A percentile compares a stretch with the other conserved stretches of the same genome.
These are phyloP conservation scores for Lepiota venenata DNA, from an alignment of 768 basidiomycete genomes.

Conservation along the genomic window DNA sequence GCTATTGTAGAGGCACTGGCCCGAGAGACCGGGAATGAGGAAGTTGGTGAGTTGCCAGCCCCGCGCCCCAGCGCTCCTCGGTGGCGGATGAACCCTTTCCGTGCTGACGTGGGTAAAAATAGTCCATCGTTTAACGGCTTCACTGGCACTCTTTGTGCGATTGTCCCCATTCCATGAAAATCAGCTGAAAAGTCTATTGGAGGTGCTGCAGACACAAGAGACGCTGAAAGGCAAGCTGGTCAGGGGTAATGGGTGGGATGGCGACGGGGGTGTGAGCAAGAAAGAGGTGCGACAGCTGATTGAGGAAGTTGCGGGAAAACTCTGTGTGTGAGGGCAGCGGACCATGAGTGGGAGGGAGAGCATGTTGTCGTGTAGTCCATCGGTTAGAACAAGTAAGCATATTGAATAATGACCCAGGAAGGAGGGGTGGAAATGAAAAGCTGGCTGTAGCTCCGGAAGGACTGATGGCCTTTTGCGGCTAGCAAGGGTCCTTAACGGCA, in stretches of 20 bases:
- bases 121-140: slow-evolving; percentile 84
- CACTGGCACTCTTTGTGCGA: slow-evolving; percentile 72
- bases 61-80: slow-evolving; percentile 1
- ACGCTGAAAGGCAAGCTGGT: slow-evolving; percentile 57
- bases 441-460: slow-evolving; percentile 3
- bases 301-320: slow-evolving; percentile 53
- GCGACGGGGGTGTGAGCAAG: slow-evolving; percentile 51
- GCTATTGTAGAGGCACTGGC: slow-evolving; percentile 80
- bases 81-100: neutral
- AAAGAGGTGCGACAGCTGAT: slow-evolving; percentile 65
- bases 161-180: slow-evolving; percentile 66
- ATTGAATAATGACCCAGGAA: no score
- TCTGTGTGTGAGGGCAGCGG: slow-evolving; percentile 31
- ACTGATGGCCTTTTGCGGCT: neutral
- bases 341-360: neutral
- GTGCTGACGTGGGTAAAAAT: neutral
- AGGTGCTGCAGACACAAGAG: slow-evolving; percentile 62
- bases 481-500: neutral
- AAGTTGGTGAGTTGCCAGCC: slow-evolving; percentile 61
- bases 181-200: slow-evolving; percentile 54
- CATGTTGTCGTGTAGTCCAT: neutral
- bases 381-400: no score
- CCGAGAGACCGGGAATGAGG: slow-evolving; percentile 70
- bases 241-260: slow-evolving; percentile 44
- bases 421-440: neutral